These are phyloP conservation scores for Trametes punicea DNA, from an alignment of 768 basidiomycete species.

Conservation along the genomic window DNA sequence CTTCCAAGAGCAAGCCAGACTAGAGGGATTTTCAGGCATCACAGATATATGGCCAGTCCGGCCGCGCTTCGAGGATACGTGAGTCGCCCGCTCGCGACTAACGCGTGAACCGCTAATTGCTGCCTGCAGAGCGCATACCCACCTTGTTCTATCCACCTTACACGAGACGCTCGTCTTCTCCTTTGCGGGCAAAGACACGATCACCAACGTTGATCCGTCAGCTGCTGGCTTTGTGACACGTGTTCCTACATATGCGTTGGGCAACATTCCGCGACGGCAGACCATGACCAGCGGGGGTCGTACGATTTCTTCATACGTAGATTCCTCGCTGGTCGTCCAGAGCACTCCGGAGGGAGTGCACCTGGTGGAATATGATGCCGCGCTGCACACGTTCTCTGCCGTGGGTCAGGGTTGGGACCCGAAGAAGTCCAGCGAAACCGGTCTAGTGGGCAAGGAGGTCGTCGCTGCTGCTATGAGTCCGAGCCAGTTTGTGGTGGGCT, in stretches of 20 bases:
- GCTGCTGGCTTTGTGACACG: constrained; percentile 44
- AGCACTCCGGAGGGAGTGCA: constrained; percentile 58
- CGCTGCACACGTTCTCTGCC: constrained; percentile 39
- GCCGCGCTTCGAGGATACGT: constrained; percentile 46
- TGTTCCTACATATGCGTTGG: constrained; percentile 59
- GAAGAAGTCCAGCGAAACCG: constrained; percentile 1
- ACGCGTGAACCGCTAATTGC: neutral
- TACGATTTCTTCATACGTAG: constrained; percentile 32
- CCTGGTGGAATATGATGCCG: constrained; percentile 54
- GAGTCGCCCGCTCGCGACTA: constrained; percentile 26
- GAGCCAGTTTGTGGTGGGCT: constrained; percentile 62
- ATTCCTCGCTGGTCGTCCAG: constrained; percentile 65
- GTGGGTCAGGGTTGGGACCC: constrained; percentile 41
- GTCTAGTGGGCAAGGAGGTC: constrained; percentile 38
- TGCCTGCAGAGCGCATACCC: constrained; percentile 44
- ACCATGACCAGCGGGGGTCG: constrained; percentile 17
- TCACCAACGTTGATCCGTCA: constrained; percentile 37
- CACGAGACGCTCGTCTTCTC: constrained; percentile 52
- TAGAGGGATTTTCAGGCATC: constrained; percentile 57
- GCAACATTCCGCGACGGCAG: constrained; percentile 47
- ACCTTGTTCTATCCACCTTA: constrained; percentile 60
- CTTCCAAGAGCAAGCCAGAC: constrained; percentile 58
- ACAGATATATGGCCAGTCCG: constrained; percentile 62
- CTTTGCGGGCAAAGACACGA: constrained; percentile 44
- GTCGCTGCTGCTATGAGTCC: constrained; percentile 69